These are phyloP conservation scores for Epithele typhae DNA, from an alignment of 768 basidiomycete genomes.

Conservation along the genomic window DNA sequence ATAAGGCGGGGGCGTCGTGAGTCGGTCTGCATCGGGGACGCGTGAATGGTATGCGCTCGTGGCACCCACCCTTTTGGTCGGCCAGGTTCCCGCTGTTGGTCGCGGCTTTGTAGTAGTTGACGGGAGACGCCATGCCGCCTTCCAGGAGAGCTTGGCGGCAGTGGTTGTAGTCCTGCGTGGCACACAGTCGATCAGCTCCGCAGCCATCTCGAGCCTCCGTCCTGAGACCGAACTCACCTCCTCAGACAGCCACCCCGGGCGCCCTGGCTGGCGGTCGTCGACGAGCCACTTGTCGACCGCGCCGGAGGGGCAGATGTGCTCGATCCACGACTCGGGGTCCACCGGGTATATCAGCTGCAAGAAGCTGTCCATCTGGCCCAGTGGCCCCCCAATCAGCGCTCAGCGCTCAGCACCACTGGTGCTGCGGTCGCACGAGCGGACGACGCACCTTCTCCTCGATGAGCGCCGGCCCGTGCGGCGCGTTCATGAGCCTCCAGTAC, in stretches of 20 bases:
- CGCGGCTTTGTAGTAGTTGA: constrained; percentile 33
- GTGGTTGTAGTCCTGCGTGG: constrained; percentile 19
- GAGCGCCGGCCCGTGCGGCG: not conserved
- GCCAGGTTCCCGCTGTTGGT: constrained; percentile 20
- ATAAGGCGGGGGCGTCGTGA: not conserved
- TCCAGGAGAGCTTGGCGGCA: constrained; percentile 21
- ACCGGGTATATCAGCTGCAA: constrained; percentile 29
- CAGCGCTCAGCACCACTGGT: too few relatives aligned
- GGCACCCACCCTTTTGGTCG: constrained; percentile 25
- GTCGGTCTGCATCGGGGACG: not conserved
- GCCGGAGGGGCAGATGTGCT: constrained; percentile 30
- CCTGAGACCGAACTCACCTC: constrained; percentile 22
- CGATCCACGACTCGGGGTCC: constrained; percentile 31
- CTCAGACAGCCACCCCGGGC: constrained; percentile 27
- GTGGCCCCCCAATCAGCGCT: too few relatives aligned
- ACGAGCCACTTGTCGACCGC: constrained; percentile 26
- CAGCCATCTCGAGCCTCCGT: too few relatives aligned
- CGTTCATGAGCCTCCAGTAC: constrained; percentile 32
- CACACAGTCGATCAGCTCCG: too few relatives aligned
- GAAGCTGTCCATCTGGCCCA: constrained; percentile 35
- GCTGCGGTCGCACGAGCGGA: too few relatives aligned
- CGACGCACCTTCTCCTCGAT: too few relatives aligned
- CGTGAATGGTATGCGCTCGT: not conserved
- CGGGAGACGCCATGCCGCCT: constrained; percentile 30
- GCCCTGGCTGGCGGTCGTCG: constrained; percentile 22